Base-by-base conservation (phyloP, 768 basidiomycete species). In the Chiua virens region DNA sequence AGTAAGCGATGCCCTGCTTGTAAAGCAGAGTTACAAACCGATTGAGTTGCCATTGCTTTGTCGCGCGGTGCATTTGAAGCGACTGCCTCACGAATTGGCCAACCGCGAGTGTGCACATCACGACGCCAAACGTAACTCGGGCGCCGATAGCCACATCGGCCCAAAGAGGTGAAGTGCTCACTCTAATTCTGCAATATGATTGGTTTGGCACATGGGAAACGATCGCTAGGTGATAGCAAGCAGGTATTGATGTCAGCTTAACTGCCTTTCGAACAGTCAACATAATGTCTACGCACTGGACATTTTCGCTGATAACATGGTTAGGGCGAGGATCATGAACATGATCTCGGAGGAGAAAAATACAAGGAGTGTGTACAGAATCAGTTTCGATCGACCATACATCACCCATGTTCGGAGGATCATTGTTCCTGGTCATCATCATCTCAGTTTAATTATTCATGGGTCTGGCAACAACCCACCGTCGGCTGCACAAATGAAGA, bases 331-430 rank as follows among this genome's bases (percentile, higher is more conserved):
- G 21, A 48, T 10, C 28, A 18, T 9, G 13, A 5, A 18, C 3
- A 42, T 34, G n/a, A 34, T 13, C 27, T 53, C 50, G 9, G 23
- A 18, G 21, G 18, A 42, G 17, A 46, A 22, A 1, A 35, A 15
- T 0, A n/a, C 11, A 7, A 54, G 45, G 10, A 54, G 50, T n/a
- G 9, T 25, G 18, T 4, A 11, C 4, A 54, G 41, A 7, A 54
- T 32, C 8, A 32, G 14, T 22, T 8, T 46, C 4, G 53, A 50
- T 13, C 28, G 49, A 22, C 23, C 34, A 17, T 47, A 47, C 44
- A 50, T 46, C 6, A 25, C 36, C 49, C 49, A 50, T 11, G 46
- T 36, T 14, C 49, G 28, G 28, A 55, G 54, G 15, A 47, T 52
- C 23, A 46, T 54, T 5, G 18, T 25, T 2, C 20, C 54, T 55